These are phyloP conservation scores for Arctostaphylos glauca DNA, from an alignment of 148 eudicot genomes.

Conservation along the genomic window DNA sequence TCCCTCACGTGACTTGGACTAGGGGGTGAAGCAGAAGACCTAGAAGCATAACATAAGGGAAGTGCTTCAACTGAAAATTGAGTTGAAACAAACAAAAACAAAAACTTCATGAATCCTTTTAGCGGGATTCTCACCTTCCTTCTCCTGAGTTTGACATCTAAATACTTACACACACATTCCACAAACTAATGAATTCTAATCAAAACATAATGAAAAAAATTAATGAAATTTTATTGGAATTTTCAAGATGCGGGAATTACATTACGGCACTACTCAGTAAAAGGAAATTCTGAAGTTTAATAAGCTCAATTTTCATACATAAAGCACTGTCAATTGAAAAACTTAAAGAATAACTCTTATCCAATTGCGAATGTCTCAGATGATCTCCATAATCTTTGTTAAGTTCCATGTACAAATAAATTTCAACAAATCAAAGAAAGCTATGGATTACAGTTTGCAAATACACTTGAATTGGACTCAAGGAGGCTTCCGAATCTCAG, in stretches of 20 bases:
- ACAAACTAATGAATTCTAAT: background rate
- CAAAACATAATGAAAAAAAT: background rate
- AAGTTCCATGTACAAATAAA: background rate
- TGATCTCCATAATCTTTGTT: background rate
- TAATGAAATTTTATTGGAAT: background rate
- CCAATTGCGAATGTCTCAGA: background rate
- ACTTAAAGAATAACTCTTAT: background rate
- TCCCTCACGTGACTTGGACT: slow-evolving; percentile 43
- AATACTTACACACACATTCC: slow-evolving; percentile 26
- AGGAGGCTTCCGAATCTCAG: background rate
- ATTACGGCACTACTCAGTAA: background rate
- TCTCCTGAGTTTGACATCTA: slow-evolving; percentile 52
- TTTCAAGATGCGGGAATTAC: background rate
- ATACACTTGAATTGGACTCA: background rate
- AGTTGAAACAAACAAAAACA: background rate
- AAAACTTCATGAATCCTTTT: background rate
- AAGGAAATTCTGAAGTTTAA: background rate
- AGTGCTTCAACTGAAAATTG: background rate
- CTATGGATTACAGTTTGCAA: background rate
- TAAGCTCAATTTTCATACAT: background rate
- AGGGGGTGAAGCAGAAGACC: slow-evolving; percentile 53
- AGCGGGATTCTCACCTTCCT: slow-evolving; percentile 43
- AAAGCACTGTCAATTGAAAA: background rate
- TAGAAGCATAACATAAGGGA: slow-evolving; percentile 22
- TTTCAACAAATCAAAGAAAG: background rate